Evolutionary conservation across 2,329 filamentous ascomycete genomes (phyloP).

Genomic region (Colletotrichum lentis): DNA sequence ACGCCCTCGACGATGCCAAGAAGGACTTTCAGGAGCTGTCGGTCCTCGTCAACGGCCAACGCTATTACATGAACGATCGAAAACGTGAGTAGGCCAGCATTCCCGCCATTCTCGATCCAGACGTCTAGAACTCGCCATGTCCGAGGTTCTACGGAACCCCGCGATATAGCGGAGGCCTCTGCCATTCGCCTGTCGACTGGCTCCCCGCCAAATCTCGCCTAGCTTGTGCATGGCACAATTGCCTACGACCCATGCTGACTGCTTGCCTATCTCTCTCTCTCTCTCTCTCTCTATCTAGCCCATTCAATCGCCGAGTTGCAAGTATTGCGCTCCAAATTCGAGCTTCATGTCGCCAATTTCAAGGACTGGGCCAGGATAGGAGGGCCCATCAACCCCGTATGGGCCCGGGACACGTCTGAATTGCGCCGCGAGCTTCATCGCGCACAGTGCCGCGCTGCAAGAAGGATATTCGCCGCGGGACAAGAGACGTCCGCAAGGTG

Average conservation of each 20-base stretch:
- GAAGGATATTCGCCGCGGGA: conserved; percentile 63
- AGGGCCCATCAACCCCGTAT: conserved; percentile 64
- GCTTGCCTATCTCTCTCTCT: background rate
- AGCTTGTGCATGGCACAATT: conserved; percentile 14
- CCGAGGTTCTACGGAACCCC: conserved; percentile 23
- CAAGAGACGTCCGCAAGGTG: conserved; percentile 60
- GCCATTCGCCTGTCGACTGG: background rate
- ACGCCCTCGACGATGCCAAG: conserved; percentile 66
- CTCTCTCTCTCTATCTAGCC: conserved; percentile 53
- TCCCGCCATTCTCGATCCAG: conserved; percentile 10
- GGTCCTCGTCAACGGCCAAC: conserved; percentile 62
- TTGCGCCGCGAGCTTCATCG: conserved; percentile 63
- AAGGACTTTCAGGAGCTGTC: conserved; percentile 68
- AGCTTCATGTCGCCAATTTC: conserved; percentile 58
- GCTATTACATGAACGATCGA: conserved; percentile 66
- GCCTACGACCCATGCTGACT: conserved; percentile 35
- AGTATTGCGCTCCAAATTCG: conserved; percentile 55
- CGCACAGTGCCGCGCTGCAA: conserved; percentile 65
- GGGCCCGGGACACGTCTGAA: conserved; percentile 61
- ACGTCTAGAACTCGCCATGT: conserved; percentile 5
- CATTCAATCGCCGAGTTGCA: conserved; percentile 62
- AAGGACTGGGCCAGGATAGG: conserved; percentile 64
- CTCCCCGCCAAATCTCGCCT: conserved; percentile 21
- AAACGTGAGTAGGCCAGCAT: conserved; percentile 53
- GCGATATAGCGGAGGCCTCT: conserved; percentile 22